Evolutionary conservation across 116 monocot species (phyloP), one percentile per base, ranked within the genome.

Genomic region (Zostera marina): DNA sequence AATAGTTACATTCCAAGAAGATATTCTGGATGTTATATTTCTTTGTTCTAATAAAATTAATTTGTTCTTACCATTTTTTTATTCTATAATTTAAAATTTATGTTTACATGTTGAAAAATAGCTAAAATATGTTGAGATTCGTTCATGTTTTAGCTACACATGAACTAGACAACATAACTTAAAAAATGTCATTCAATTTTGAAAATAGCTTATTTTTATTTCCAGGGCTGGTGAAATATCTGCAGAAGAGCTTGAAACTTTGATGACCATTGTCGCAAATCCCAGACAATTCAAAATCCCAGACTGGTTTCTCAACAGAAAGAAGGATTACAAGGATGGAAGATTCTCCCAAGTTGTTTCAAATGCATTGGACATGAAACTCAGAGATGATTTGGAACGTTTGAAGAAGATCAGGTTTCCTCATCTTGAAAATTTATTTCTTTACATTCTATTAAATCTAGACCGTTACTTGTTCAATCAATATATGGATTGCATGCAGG

Each of bases 321-420:
- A 68, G 60, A 60, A 68, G 60, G 68, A 68, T 53, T 68, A 68
- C 60, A 68, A 68, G 52, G 68, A 68, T 11, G 68, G 68, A 2
- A 49, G 60, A 45, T 68, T 52, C 20, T 68, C 68, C 21, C 68
- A 68, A 25, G 68, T 68, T 5, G 68, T 68, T 25, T 68, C 68
- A 17, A 68, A 68, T 43, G 68, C 68, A 16, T 22, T 68, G 48
- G 68, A 68, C 43, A 68, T 68, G 68, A 68, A 68, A 42, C 22
- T 68, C 21, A 68, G 68, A 43, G 68, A 68, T 61, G 68, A 68
- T 21, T 38, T 68, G 47, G 68, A 68, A 52, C 68, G 68, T 19
- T 49, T 68, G 60, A 68, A 68, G 43, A 67, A 67, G 59, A 67
- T 67, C 59, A 67, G 67, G 67, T 67, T 47, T 41, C 9, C 20